Evolutionary conservation across 1,284 basidiomycete genomes (phyloP), one percentile per base, ranked within the genome.

Genomic region (Ceraceosorus bombacis): DNA sequence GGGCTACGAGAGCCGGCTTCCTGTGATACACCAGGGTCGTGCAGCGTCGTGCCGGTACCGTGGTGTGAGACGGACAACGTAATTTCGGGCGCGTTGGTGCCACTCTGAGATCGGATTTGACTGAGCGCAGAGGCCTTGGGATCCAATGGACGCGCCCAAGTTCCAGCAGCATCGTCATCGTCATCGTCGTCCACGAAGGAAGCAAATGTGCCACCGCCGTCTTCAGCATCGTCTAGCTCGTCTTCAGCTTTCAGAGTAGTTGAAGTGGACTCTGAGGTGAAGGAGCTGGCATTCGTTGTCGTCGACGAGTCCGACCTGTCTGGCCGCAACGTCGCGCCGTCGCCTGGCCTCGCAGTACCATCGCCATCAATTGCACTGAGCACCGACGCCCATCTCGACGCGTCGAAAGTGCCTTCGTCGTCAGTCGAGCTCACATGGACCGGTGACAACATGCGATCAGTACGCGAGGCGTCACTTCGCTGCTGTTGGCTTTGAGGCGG

Each of bases 111-210:
- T 39, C 7, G 9, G 0, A 13, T n/a, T 2, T 38, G 54, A 39
- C 12, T 6, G 36, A 36, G 51, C 15, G 36, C 15, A 27, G 27
- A 27, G 37, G 53, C 41, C 13, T 41, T 64, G 12, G 69, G 51
- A 41, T 73, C 67, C 38, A 73, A 60, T n/a, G 71, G 71, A 54
- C 71, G 71, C n/a, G 71, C 70, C 72, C 72, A 73, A 6, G 72
- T 73, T 5, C 72, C 72, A 1, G 67, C 69, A 51, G 68, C 69
- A 59, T 58, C 61, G 56, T 71, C 70, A 39, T 69, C 65, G 41
- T 73, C 72, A 49, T 64, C 58, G n/a, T 65, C 64, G 52, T 64
- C 62, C 41, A 66, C 72, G 54, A 70, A 72, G 12, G 69, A 69
- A 6, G 64, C 63, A 46, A 67, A 62, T 1, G 70, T 69, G 5